Evolutionary conservation across 495 filamentous ascomycete genomes (phyloP), one percentile per base, ranked within the genome.

Genomic region (Xylaria venustula): DNA sequence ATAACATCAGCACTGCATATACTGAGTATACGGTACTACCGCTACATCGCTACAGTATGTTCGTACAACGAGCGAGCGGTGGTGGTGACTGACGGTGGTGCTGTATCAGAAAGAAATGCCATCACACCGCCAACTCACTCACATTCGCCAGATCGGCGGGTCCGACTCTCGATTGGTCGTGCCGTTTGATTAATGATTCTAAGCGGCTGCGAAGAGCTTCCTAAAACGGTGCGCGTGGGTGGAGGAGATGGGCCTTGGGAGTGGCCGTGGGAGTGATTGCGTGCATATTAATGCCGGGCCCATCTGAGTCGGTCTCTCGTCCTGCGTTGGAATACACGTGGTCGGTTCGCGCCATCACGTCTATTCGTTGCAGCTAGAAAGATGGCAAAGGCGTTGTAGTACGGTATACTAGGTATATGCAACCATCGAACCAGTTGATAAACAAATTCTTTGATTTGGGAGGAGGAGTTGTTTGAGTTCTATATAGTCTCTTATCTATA

Each of bases 271-370:
- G 44, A 30, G 50, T 50, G 45, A 49, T 58, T 49, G 55, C 55
- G 55, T 58, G 55, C 55, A 58, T 58, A 50, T 58, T 37, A 36
- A 55, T 55, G 53, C 53, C 53, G 53, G 40, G 6, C n/a, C 53
- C 52, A 54, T 54, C 52, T 44, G 52, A 12, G 23, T 19, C 23
- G 3, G 11, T 44, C 25, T 55, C 40, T 55, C 26, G 53, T 55
- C 26, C 32, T 22, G 53, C 8, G 22, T 14, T 40, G 53, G 32
- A 40, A 44, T 2, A 55, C 53, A 55, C 53, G 53, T 55, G 53
- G 53, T 30, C 53, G n/a, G 19, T 23, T 34, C n/a, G 8, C 19
- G 52, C 37, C 14, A 36, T 54, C n/a, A n/a, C n/a, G n/a, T n/a
- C n/a, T 19, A 44, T 54, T 54, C 34, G 37, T 12, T 11, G 36